Evolutionary conservation across 1,284 basidiomycete genomes (phyloP).

Genomic region (Marasmius tenuissimus): DNA sequence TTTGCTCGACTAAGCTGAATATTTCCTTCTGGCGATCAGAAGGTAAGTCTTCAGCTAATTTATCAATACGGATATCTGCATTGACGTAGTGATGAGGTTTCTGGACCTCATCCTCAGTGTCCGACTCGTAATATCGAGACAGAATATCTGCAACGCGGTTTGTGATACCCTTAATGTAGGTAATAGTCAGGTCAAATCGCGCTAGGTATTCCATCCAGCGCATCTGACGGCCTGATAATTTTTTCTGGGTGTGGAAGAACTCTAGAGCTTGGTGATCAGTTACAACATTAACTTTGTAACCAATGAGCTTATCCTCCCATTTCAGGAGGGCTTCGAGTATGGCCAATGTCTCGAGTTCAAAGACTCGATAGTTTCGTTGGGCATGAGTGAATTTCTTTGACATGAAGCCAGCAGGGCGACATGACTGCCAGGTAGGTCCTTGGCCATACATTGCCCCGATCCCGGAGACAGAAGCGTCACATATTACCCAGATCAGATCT

Average conservation of each 20-base stretch:
- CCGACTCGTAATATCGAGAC: constrained; percentile 31
- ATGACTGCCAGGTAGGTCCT: constrained; percentile 27
- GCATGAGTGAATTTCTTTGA: constrained; percentile 22
- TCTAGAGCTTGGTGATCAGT: constrained; percentile 38
- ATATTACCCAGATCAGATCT: constrained; percentile 8
- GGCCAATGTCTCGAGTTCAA: constrained; percentile 27
- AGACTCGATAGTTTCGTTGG: constrained; percentile 25
- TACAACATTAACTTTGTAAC: constrained; percentile 27
- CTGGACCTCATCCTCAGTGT: constrained; percentile 18
- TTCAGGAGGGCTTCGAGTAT: constrained; percentile 29
- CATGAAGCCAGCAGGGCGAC: constrained; percentile 27
- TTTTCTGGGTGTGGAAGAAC: constrained; percentile 28
- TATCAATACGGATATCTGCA: constrained; percentile 26
- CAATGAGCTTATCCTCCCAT: constrained; percentile 37
- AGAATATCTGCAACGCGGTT: constrained; percentile 30
- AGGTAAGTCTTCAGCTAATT: constrained; percentile 24
- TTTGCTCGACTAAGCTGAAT: background rate
- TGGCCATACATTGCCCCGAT: constrained; percentile 39
- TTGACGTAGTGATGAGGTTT: constrained; percentile 24
- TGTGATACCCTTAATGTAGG: constrained; percentile 27
- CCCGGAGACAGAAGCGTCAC: constrained; percentile 36
- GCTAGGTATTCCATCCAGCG: constrained; percentile 36
- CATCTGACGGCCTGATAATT: constrained; percentile 21
- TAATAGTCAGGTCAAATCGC: constrained; percentile 30
- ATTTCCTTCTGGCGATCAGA: constrained; percentile 7